Evolutionary conservation across 768 basidiomycete genomes (phyloP).

Genomic region (Crepidotus variabilis): DNA sequence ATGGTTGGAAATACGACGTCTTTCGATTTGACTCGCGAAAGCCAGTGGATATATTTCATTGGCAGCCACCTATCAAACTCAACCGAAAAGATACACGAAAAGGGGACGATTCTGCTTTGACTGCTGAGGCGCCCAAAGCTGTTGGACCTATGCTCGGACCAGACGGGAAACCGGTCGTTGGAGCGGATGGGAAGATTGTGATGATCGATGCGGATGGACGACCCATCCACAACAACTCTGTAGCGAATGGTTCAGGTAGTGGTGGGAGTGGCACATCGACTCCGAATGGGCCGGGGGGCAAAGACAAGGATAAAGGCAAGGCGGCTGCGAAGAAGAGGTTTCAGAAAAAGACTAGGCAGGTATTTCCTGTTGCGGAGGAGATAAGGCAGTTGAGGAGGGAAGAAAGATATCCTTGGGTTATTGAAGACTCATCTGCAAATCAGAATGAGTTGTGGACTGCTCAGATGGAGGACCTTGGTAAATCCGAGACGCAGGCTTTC

Average conservation of each 20-base stretch:
- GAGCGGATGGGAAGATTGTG: constrained; percentile 69
- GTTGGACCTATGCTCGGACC: constrained; percentile 74
- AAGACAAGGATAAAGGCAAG: constrained; percentile 42
- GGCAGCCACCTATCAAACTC: constrained; percentile 76
- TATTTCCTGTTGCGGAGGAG: constrained; percentile 78
- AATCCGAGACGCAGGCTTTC: constrained; percentile 70
- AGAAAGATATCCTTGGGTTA: constrained; percentile 89
- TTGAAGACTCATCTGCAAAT: constrained; percentile 67
- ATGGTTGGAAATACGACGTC: constrained; percentile 89
- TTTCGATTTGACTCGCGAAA: constrained; percentile 87
- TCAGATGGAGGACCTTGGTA: constrained; percentile 73
- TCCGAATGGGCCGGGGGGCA: constrained; percentile 1
- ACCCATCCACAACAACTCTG: constrained; percentile 45
- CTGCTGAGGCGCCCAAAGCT: constrained; percentile 38
- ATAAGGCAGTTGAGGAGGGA: constrained; percentile 75
- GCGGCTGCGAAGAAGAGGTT: constrained; percentile 60
- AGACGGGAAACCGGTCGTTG: constrained; percentile 83
- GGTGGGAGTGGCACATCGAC: constrained; percentile 11
- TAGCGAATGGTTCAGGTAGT: constrained; percentile 16
- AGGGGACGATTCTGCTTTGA: constrained; percentile 30
- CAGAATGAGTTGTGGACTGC: constrained; percentile 77
- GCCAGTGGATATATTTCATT: constrained; percentile 62
- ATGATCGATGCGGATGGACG: constrained; percentile 80
- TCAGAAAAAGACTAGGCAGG: constrained; percentile 80
- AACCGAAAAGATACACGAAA: constrained; percentile 80